Evolutionary conservation across 169 alveolate species (phyloP).

Genomic region (Plasmodium vivax): DNA sequence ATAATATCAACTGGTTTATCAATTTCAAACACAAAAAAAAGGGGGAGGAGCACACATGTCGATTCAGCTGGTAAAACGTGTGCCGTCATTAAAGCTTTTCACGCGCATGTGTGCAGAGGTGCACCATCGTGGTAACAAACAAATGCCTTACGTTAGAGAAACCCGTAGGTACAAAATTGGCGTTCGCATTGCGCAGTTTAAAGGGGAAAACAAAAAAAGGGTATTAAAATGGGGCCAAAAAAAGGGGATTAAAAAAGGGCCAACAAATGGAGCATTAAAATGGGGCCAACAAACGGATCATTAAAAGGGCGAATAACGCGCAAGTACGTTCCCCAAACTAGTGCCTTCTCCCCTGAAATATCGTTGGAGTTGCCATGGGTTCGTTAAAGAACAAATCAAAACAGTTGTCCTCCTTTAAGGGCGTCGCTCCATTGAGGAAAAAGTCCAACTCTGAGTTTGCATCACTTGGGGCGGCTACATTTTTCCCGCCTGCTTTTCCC

Average conservation of each 20-base stretch:
- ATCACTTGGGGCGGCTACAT: not conserved
- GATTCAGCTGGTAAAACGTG: not conserved
- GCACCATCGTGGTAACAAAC: not conserved
- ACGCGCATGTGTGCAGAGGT: not conserved
- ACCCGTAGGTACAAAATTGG: not conserved
- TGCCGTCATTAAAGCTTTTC: not conserved
- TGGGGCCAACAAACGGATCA: not conserved
- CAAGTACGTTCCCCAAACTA: not conserved
- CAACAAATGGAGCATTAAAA: not conserved
- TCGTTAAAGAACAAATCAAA: slow-evolving; percentile 67
- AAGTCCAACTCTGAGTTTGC: slow-evolving; percentile 3
- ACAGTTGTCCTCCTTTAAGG: slow-evolving; percentile 50
- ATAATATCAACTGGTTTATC: not conserved
- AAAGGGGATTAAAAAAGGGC: not conserved
- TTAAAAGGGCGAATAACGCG: not conserved
- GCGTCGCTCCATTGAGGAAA: not conserved
- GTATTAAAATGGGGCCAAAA: not conserved
- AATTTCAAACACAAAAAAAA: not conserved
- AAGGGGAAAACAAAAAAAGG: not conserved
- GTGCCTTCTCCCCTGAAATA: slow-evolving; percentile 23
- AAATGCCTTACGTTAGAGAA: not conserved
- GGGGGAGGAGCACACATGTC: not conserved
- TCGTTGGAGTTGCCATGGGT: slow-evolving; percentile 59
- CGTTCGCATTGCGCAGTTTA: not conserved
- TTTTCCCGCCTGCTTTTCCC: not conserved